Base-by-base conservation (phyloP, 2,329 filamentous ascomycete genomes). In the Cladosporium oxysporum region DNA sequence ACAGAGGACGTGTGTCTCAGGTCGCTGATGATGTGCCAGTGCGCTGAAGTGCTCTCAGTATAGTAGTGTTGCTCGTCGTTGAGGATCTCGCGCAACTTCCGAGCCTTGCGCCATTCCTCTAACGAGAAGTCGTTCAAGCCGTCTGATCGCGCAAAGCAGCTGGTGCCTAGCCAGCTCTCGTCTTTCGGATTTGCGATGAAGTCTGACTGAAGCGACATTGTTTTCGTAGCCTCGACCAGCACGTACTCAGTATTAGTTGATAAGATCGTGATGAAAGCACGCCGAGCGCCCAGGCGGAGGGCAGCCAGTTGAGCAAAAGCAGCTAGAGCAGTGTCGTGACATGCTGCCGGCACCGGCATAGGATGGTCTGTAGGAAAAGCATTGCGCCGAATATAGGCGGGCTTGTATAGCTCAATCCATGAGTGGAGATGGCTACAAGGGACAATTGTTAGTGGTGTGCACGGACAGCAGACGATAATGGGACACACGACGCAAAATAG, bases 231-330 rank as follows among this genome's bases (percentile, higher is more conserved):
- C 70, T 85, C 83, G n/a, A 82, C 82, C 14, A 85, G 72, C 29
- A 84, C 80, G 65, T 82, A 84, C 67, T 84, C 82, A 28, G 75
- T 77, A 10, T 81, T 77, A 26, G 78, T 77, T 67, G 84, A 83
- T 57, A 85, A 80, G 12, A 85, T 76, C 66, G 79, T 81, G 57
- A 81, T 72, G 68, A 80, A 74, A 23, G 73, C 74, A 5, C 79
- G 73, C 33, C 76, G 71, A 2, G 73, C 73, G 47, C 76, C 69
- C 8, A 81, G 69, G 5, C 78, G 74, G 65, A 77, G 74, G 62
- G 77, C 74, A 8, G 75, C 75, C 10, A 80, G 72, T 64, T 80
- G 77, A 12, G 73, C 71, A 66, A 76, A 75, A 1, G 76, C 74
- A 5, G 73, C 74, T 11, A 79, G 71, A 35, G 75, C 73, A 21